Conservation (phyloP, 2,329 filamentous ascomycete genomes). For the Aaosphaeria arxii region DNA sequence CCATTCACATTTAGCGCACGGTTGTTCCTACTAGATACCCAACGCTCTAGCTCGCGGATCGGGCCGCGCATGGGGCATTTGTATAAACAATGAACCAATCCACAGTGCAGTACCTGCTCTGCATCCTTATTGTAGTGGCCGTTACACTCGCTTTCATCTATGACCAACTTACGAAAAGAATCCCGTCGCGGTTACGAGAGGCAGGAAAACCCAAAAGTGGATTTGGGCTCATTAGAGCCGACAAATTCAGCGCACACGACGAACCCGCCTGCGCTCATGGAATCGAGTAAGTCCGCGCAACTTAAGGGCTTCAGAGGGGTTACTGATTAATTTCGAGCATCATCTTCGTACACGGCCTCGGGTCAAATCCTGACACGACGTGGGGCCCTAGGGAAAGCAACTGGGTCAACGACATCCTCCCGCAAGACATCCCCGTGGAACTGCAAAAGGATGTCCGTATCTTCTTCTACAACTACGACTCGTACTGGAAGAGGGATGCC, state of each 20-base stretch:
- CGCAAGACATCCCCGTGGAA: conserved; percentile 4
- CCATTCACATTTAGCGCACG: neutral
- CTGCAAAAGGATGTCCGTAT: conserved; percentile 5
- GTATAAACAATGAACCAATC: neutral
- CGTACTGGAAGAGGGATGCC: conserved; percentile 9
- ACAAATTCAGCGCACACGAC: neutral
- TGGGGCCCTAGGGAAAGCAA: conserved; percentile 2
- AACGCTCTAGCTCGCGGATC: neutral
- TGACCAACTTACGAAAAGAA: conserved; percentile 4
- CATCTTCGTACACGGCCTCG: conserved; percentile 7
- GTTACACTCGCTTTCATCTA: conserved; percentile 2
- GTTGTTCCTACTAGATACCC: neutral
- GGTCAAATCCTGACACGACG: conserved; percentile 7
- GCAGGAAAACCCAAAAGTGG: conserved; percentile 3
- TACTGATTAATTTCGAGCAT: conserved; percentile 3
- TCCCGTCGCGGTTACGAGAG: conserved; percentile 2
- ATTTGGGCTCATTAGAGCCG: conserved; percentile 4
- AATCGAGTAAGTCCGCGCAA: conserved; percentile 5
- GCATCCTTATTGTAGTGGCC: conserved; percentile 2
- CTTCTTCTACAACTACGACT: conserved; percentile 10
- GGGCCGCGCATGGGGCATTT: neutral
- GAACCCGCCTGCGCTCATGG: neutral
- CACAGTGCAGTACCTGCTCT: conserved; percentile 1
- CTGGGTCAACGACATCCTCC: conserved; percentile 7
- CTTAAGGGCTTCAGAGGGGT: neutral